Percentiles rank a stretch among this genome's conserved stretches.
phyloP scores from a whole-genome alignment of 768 basidiomycete genomes.

The Collybia nuda region DNA sequence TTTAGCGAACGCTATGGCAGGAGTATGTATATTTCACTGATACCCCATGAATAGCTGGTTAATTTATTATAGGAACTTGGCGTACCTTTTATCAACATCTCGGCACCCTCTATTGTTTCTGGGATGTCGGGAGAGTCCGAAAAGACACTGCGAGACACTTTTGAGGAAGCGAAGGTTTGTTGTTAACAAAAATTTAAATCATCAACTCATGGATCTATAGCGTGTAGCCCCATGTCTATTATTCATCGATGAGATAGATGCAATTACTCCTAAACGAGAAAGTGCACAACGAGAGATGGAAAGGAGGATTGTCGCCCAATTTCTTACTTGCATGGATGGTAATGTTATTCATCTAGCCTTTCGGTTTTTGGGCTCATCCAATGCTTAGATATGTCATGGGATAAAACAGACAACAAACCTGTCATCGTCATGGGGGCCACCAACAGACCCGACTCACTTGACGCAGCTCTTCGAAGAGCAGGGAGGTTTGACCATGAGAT shows the following conservation, averaged over 20 bases:
- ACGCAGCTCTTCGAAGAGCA: conserved; percentile 89
- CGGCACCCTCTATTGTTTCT: conserved; percentile 93
- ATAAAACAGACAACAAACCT: conserved; percentile 89
- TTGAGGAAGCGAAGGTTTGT: conserved; percentile 92
- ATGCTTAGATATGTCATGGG: conserved; percentile 85
- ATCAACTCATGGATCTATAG: conserved; percentile 33
- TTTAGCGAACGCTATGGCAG: conserved; percentile 92
- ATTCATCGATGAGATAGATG: conserved; percentile 98
- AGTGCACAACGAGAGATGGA: conserved; percentile 99
- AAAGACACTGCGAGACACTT: conserved; percentile 93
- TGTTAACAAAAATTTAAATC: background rate
- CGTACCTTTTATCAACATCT: conserved; percentile 90
- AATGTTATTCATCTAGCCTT: conserved; percentile 17
- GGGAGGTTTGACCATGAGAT: conserved; percentile 98
- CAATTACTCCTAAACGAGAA: conserved; percentile 96
- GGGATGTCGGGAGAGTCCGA: conserved; percentile 99
- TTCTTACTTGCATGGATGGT: conserved; percentile 99
- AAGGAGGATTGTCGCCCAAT: conserved; percentile 93
- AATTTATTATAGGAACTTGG: conserved; percentile 69
- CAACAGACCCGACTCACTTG: conserved; percentile 92
- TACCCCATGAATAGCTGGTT: background rate
- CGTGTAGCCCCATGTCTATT: conserved; percentile 88
- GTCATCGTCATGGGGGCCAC: conserved; percentile 96
- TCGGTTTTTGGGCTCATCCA: background rate
- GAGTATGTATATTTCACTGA: conserved; percentile 49